A percentile compares a stretch with the other conserved stretches of the same genome.
phyloP scores from a whole-genome alignment of 352 stramenopile species.

The Elongisporangium anandrum region DNA sequence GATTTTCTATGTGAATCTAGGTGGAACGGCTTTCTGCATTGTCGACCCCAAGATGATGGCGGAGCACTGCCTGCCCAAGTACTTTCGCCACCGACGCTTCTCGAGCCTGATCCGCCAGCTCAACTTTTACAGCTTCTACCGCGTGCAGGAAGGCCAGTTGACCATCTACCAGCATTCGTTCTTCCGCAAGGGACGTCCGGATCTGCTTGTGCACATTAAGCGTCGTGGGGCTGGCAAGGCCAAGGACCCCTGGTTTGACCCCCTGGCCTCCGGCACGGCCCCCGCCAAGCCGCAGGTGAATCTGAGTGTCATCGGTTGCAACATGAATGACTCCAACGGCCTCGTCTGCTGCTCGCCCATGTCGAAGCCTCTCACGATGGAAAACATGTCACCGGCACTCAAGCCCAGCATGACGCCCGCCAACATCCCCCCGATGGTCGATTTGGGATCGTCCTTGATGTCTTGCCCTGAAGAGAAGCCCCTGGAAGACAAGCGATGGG shows the following conservation, averaged over 20 bases:
- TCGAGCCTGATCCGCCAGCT: conserved; percentile 88
- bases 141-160: conserved; percentile 80
- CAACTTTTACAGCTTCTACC: conserved; percentile 92
- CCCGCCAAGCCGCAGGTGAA: conserved; percentile 10
- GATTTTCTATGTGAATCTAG: conserved; percentile 17
- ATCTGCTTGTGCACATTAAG: conserved; percentile 84
- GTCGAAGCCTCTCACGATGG: conserved; percentile 67
- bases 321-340: conserved; percentile 19
- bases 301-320: conserved; percentile 18
- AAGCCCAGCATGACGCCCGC: conserved; percentile 60
- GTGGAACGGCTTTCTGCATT: conserved; percentile 88
- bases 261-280: conserved; percentile 22
- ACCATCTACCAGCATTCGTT: conserved; percentile 87
- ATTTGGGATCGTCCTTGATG: conserved; percentile 40
- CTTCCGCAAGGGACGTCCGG: conserved; percentile 76
- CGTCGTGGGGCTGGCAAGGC: conserved; percentile 75
- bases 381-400: conserved; percentile 83
- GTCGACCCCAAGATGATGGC: conserved; percentile 88
- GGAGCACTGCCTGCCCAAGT: conserved; percentile 86
- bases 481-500: conserved; percentile 26
- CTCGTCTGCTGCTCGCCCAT: conserved; percentile 74
- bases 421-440: conserved; percentile 45
- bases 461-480: conserved; percentile 18
- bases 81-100: conserved; percentile 88
- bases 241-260: conserved; percentile 84